Base-by-base conservation (phyloP, 495 filamentous ascomycete genomes). In the Melanomma pulvis-pyrius region DNA sequence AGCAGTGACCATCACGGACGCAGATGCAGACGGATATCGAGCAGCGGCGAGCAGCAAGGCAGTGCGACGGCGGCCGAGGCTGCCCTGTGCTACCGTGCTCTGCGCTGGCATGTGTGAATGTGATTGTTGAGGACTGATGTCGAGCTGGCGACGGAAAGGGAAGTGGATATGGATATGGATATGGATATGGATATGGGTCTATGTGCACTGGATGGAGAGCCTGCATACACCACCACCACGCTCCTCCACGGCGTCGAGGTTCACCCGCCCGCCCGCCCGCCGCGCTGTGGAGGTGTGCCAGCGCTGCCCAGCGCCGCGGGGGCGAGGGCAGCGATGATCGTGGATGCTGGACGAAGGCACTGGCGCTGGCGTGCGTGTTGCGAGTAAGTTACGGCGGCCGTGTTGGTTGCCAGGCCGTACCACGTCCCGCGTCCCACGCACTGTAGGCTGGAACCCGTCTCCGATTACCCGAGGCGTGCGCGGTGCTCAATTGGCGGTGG, bases 401-500 rank as follows among this genome's bases (percentile, higher is more conserved):
- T 12, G n/a, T 12, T 34, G 30, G 30, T 34, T 34, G 30, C 30
- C 12, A 34, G 12, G 30, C 30, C 12, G 30, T 34, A 34, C 30
- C 30, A 34, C 30, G 30, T 12, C 30, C 30, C 30, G 30, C 12
- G 5, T 34, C 12, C 12, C 30, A 34, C 30, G 12, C 12, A 5
- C 30, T 34, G 30, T 34, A 34, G 30, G 30, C 30, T 34, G 30
- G 30, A 12, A 12, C 30, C 30, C 30, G 12, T 34, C 4, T 34
- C 30, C 30, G 30, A 34, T 34, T 34, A 12, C 30, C 30, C 30
- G 30, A 34, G 30, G 44, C 44, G 17, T 15, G 44, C 5, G 55
- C 50, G 36, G 34, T 49, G 55, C 60, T 69, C 60, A 34, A 30
- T 53, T 26, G 56, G 22, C 29, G 28, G 22, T 8, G 0, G 32